Percentiles rank a stretch among this genome's conserved stretches.
Evolutionary conservation across 768 basidiomycete genomes (phyloP).

Genomic region (Psilocybe cyanescens): DNA sequence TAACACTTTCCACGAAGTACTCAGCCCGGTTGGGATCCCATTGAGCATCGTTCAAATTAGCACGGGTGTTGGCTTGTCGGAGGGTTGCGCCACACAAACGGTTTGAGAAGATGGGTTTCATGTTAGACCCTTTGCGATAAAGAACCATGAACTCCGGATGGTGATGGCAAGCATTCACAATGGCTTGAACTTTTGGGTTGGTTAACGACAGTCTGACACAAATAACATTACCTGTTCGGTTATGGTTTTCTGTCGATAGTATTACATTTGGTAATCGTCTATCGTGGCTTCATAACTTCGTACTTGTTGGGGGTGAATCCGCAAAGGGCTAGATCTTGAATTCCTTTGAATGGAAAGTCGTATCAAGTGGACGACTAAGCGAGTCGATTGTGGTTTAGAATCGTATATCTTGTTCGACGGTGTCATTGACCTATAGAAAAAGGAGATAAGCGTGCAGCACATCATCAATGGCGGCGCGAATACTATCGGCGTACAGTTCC

Average conservation of each 20-base stretch:
- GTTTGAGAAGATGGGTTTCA: slow-evolving; percentile 11
- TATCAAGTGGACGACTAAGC: slow-evolving; percentile 17
- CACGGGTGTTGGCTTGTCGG: slow-evolving; percentile 19
- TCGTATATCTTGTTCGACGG: slow-evolving; percentile 21
- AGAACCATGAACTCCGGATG: slow-evolving; percentile 17
- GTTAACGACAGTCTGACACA: slow-evolving; percentile 19
- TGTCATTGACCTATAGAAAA: slow-evolving; percentile 18
- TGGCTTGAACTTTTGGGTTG: slow-evolving; percentile 13
- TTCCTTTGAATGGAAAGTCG: slow-evolving; percentile 14
- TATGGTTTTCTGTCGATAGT: slow-evolving; percentile 11
- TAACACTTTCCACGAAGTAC: slow-evolving; percentile 11
- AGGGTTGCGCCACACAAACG: slow-evolving; percentile 10
- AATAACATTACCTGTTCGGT: slow-evolving; percentile 12
- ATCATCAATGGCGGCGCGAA: slow-evolving; percentile 25
- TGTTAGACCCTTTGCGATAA: slow-evolving; percentile 15
- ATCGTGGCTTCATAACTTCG: slow-evolving; percentile 12
- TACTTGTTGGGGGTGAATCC: slow-evolving; percentile 22
- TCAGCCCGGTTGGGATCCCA: slow-evolving; percentile 12
- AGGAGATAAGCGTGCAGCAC: slow-evolving; percentile 15
- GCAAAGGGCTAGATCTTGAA: slow-evolving; percentile 12
- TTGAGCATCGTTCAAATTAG: slow-evolving; percentile 15
- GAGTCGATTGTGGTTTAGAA: slow-evolving; percentile 11
- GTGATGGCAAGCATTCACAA: slow-evolving; percentile 22
- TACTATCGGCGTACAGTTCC: slow-evolving; percentile 29
- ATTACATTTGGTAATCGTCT: slow-evolving; percentile 16